These are phyloP conservation scores for Leonotis leonurus DNA, from an alignment of 257 asterid species.

Conservation along the genomic window DNA sequence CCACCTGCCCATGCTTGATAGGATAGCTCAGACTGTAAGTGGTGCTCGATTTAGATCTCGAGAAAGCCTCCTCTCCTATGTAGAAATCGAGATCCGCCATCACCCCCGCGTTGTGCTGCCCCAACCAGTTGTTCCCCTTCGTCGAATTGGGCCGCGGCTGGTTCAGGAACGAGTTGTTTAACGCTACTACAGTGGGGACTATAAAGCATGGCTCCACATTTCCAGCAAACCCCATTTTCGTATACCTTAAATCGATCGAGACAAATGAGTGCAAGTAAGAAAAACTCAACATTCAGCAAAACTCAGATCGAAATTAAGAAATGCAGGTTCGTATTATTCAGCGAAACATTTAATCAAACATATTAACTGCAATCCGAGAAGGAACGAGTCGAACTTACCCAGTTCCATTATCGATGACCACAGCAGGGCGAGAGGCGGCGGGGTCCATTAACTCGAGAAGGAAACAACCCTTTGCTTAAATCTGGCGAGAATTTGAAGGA, in stretches of 20 bases:
- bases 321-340: not conserved
- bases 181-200: conserved; percentile 83
- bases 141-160: conserved; percentile 53
- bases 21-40: conserved; percentile 71
- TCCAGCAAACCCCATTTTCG: conserved; percentile 97
- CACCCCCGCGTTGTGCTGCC: conserved; percentile 91
- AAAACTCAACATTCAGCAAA: not conserved
- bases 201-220: conserved; percentile 93
- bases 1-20: conserved; percentile 85
- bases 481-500: conserved; percentile 39
- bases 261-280: not conserved
- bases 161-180: conserved; percentile 70
- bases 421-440: conserved; percentile 79
- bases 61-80: conserved; percentile 82
- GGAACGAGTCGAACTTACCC: conserved; percentile 36
- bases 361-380: conserved; percentile 2
- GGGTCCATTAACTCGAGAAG: conserved; percentile 53
- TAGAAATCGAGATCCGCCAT: conserved; percentile 97
- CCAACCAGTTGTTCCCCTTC: conserved; percentile 64
- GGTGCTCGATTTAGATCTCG: conserved; percentile 71
- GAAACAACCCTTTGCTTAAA: conserved; percentile 30
- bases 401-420: conserved; percentile 94
- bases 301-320: not conserved
- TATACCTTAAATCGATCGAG: conserved; percentile 43
- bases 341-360: conserved; percentile 29